A percentile compares a stretch with the other conserved stretches of the same genome.
Evolutionary conservation across 2,329 filamentous ascomycete genomes (phyloP).

Genomic region (Monilinia aucupariae): DNA sequence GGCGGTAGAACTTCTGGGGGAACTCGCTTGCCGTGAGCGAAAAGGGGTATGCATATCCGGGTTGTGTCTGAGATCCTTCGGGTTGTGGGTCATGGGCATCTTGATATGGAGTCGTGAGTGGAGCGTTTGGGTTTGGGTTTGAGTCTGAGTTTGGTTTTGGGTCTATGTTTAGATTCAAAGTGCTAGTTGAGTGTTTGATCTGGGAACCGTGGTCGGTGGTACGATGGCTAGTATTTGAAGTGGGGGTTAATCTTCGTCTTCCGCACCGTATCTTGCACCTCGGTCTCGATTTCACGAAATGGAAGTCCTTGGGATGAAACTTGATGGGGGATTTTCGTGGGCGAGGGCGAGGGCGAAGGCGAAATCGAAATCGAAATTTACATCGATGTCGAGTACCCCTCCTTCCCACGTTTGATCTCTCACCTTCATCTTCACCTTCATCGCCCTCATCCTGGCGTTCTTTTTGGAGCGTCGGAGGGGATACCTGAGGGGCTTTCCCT

Average conservation of each 20-base stretch:
- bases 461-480: background rate
- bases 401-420: background rate
- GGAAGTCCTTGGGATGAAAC: background rate
- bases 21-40: background rate
- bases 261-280: background rate
- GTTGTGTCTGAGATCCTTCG: background rate
- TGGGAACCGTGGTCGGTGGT: background rate
- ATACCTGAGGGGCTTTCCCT: background rate
- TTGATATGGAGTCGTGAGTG: fast-evolving
- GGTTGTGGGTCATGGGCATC: background rate
- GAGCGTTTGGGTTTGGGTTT: no score
- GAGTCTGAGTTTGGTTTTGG: no score
- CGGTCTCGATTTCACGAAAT: background rate
- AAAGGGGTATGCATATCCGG: background rate
- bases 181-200: no score
- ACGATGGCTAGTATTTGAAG: no score
- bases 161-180: background rate
- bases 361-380: background rate
- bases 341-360: background rate
- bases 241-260: background rate
- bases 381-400: background rate
- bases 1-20: background rate
- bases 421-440: background rate
- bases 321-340: background rate
- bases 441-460: background rate